Evolutionary conservation across 1,284 basidiomycete species (phyloP).

Genomic region (Albatrellus sp.): DNA sequence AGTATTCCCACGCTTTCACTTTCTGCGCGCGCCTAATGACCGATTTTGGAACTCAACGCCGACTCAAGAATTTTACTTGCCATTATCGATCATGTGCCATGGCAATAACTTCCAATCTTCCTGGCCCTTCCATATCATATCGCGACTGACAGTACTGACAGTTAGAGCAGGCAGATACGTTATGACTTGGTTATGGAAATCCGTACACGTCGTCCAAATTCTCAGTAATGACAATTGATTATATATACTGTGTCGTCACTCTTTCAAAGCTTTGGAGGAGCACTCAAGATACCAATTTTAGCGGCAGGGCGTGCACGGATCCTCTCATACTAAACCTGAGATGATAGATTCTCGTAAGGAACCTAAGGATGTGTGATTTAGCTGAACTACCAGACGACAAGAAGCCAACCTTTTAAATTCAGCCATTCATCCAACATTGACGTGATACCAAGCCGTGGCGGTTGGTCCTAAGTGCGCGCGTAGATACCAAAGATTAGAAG

Average conservation of each 20-base stretch:
- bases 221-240: background rate
- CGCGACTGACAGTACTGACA: too few species aligned
- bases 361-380: background rate
- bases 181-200: too few species aligned
- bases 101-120: too few species aligned
- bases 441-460: constrained; percentile 29
- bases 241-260: too few species aligned
- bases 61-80: background rate
- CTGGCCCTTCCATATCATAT: too few species aligned
- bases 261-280: background rate
- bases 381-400: background rate
- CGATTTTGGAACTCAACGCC: background rate
- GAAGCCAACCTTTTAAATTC: constrained; percentile 18
- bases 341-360: background rate
- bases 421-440: constrained; percentile 30
- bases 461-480: constrained; percentile 31
- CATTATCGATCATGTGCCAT: background rate
- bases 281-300: background rate
- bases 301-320: background rate
- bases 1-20: background rate
- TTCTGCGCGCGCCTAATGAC: background rate
- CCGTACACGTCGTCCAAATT: background rate
- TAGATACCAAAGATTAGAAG: constrained; percentile 10
- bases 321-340: background rate
- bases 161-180: too few species aligned